Evolutionary conservation across 208 protist species (phyloP).

Genomic region (Plasmodiophora brassicae): DNA sequence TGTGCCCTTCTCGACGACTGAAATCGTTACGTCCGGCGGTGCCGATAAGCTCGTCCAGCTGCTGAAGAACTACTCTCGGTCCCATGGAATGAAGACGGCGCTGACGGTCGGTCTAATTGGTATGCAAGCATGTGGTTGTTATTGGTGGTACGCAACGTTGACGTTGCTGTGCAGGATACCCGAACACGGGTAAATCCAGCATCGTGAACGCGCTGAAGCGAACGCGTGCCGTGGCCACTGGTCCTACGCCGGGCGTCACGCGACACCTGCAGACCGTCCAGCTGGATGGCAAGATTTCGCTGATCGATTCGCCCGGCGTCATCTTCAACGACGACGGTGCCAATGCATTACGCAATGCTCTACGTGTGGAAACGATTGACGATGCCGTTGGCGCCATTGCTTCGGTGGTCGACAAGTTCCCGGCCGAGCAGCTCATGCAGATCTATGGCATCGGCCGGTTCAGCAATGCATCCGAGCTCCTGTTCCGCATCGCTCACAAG

Average conservation of each 20-base stretch:
- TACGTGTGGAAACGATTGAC: slow-evolving; percentile 43
- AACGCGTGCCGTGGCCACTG: neutral
- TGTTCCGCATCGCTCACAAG: slow-evolving; percentile 31
- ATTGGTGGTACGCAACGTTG: neutral
- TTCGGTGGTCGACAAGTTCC: slow-evolving; percentile 36
- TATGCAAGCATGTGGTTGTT: neutral
- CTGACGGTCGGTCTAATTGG: neutral
- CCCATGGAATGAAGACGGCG: neutral
- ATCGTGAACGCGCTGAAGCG: slow-evolving; percentile 52
- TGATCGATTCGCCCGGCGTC: slow-evolving; percentile 53
- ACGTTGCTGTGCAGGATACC: slow-evolving; percentile 35
- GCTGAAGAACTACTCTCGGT: slow-evolving; percentile 35
- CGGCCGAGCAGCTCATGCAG: slow-evolving; percentile 34
- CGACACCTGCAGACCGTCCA: slow-evolving; percentile 38
- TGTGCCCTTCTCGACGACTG: slow-evolving; percentile 40
- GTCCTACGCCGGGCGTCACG: slow-evolving; percentile 44
- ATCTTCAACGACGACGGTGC: slow-evolving; percentile 26
- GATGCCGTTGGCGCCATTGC: slow-evolving; percentile 42
- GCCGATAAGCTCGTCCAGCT: slow-evolving; percentile 41
- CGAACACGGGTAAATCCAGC: slow-evolving; percentile 49
- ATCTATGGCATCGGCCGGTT: slow-evolving; percentile 42
- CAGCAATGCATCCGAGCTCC: slow-evolving; percentile 34
- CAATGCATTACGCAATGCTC: slow-evolving; percentile 37
- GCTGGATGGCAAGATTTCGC: slow-evolving; percentile 38
- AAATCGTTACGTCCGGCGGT: slow-evolving; percentile 13